Evolutionary conservation across 1,139 yeast genomes (phyloP).

Genomic region (Zygosaccharomyces sapae): DNA sequence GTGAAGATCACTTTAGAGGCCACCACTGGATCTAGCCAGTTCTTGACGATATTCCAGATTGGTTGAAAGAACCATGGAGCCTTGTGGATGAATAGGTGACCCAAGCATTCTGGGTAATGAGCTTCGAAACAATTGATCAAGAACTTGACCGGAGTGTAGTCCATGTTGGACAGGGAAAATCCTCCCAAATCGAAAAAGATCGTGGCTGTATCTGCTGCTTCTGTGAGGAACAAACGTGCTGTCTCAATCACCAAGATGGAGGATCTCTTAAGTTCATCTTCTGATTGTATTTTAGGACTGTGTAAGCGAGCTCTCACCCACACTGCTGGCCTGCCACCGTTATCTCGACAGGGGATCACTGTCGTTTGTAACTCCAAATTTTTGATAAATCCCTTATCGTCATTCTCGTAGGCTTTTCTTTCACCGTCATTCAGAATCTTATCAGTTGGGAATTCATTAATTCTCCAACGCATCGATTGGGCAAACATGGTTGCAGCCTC

Average conservation of each 20-base stretch:
- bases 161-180: slow-evolving; percentile 77
- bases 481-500: slow-evolving; percentile 64
- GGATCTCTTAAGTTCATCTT: slow-evolving; percentile 60
- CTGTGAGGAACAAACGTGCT: slow-evolving; percentile 57
- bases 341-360: slow-evolving; percentile 61
- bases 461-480: slow-evolving; percentile 66
- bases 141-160: slow-evolving; percentile 74
- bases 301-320: slow-evolving; percentile 70
- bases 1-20: slow-evolving; percentile 79
- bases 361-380: slow-evolving; percentile 54
- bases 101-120: slow-evolving; percentile 82
- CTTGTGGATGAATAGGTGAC: slow-evolving; percentile 69
- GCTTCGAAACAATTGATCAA: slow-evolving; percentile 76
- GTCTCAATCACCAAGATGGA: slow-evolving; percentile 68
- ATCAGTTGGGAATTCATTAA: slow-evolving; percentile 53
- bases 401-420: slow-evolving; percentile 35
- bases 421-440: slow-evolving; percentile 61
- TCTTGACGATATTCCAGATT: slow-evolving; percentile 78
- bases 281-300: slow-evolving; percentile 64
- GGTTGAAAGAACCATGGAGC: slow-evolving; percentile 91
- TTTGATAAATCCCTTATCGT: slow-evolving; percentile 35
- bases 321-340: slow-evolving; percentile 62
- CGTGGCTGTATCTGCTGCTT: slow-evolving; percentile 66
- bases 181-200: slow-evolving; percentile 72
- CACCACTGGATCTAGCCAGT: slow-evolving; percentile 86